These are phyloP conservation scores for Murraya koenigii DNA, from an alignment of 345 rosid genomes.

Conservation along the genomic window DNA sequence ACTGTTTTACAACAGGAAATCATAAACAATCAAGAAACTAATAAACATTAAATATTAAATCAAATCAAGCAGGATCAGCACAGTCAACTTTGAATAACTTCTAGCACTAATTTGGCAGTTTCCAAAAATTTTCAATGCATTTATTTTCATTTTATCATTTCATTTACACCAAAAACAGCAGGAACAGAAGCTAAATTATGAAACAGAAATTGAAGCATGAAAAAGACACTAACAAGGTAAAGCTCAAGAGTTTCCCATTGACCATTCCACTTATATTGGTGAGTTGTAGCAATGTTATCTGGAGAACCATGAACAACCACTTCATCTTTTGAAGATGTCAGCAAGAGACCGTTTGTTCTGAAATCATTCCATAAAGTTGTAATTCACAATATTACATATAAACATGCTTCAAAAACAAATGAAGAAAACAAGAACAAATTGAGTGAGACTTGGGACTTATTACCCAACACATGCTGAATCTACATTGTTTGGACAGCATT, in stretches of 20 bases:
- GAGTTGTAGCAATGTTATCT: conserved; percentile 40
- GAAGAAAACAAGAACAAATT: background rate
- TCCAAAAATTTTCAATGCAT: background rate
- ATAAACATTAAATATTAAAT: background rate
- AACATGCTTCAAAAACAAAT: conserved; percentile 1
- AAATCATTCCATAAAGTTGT: conserved; percentile 31
- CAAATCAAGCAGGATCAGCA: background rate
- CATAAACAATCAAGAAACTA: background rate
- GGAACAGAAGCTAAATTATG: background rate
- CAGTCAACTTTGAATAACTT: background rate
- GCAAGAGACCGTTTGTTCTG: conserved; percentile 51
- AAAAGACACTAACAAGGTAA: conserved; percentile 73
- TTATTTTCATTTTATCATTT: background rate
- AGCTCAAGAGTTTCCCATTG: conserved; percentile 90
- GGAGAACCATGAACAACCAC: conserved; percentile 46
- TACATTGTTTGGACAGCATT: conserved; percentile 70
- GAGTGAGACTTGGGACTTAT: background rate
- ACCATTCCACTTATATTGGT: conserved; percentile 44
- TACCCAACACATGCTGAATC: conserved; percentile 46
- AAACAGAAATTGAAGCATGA: conserved; percentile 14
- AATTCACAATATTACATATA: conserved; percentile 3
- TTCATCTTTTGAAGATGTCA: conserved; percentile 64
- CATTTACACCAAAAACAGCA: background rate
- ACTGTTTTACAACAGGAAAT: background rate
- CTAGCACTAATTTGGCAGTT: background rate